Base-by-base conservation (phyloP, 306 rosid genomes). In the Cicer judaicum region DNA sequence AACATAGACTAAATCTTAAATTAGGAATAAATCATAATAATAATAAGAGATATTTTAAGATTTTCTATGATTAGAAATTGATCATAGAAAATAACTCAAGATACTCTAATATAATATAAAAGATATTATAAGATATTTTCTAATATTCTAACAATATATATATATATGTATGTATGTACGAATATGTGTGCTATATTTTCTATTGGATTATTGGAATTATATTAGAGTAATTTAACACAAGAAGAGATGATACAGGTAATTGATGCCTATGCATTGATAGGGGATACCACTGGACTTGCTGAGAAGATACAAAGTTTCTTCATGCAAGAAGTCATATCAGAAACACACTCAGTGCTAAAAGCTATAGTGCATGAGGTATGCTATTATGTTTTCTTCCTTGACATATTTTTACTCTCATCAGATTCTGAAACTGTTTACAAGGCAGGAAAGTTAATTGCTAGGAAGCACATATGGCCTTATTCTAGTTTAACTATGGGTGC, bases 251-350 rank as follows among this genome's bases (percentile, higher is more conserved):
- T 80, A 52, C 93, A 92, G 99, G 99, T 92, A 68, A 74, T 92
- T 79, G 99, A 95, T 86, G 99, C 99, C 13, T 95, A 94, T 55
- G 96, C 99, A 68, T 87, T 95, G 62, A 95, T 95, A 47, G 99
- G 99, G 73, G 99, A 95, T 83, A 79, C 87, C 42, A 72, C 93
- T 43, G 99, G 99, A 81, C 99, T 95, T 72, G 95, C 97, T 54
- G 99, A 95, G 80, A 95, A 95, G 91, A 89, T 95, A 82, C 99
- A 95, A 78, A 95, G 99, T 89, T 95, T 90, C 84, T 95, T 92
- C 85, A 90, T 95, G 98, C 98, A 95, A 88, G 99, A 95, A 89
- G 97, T 95, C 85, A 86, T 95, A 67, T 86, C 99, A 42, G 93
- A 90, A 89, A 92, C 96, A 41, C 95, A 95, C 80, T 82, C 82